Evolutionary conservation across 768 basidiomycete species (phyloP).

Genomic region (Pleurotus ostreatus): DNA sequence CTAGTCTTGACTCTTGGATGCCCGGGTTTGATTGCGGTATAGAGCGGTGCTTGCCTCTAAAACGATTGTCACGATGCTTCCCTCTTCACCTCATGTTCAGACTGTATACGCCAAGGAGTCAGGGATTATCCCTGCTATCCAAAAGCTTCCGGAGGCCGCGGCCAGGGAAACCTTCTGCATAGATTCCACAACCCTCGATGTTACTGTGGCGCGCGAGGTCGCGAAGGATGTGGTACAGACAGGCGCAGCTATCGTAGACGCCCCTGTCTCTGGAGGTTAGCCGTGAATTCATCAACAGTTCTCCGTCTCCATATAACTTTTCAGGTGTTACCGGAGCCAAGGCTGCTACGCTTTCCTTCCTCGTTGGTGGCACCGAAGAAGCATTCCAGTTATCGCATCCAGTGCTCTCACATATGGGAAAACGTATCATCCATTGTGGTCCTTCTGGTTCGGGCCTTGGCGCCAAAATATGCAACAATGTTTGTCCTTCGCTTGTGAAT

Average conservation of each 20-base stretch:
- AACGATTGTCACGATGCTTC: slow-evolving; percentile 86
- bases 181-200: slow-evolving; percentile 90
- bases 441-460: slow-evolving; percentile 76
- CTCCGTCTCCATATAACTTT: slow-evolving; percentile 3
- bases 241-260: slow-evolving; percentile 82
- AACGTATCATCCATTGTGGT: slow-evolving; percentile 80
- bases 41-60: slow-evolving; percentile 64
- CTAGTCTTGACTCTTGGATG: slow-evolving; percentile 8
- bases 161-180: slow-evolving; percentile 59
- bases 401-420: slow-evolving; percentile 71
- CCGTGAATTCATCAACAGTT: slow-evolving; percentile 8
- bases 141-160: slow-evolving; percentile 35
- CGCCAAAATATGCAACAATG: slow-evolving; percentile 91
- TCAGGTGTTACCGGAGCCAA: slow-evolving; percentile 82
- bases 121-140: slow-evolving; percentile 66
- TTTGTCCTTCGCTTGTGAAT: slow-evolving; percentile 25
- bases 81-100: slow-evolving; percentile 85
- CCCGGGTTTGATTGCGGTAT: slow-evolving; percentile 11
- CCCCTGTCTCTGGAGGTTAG: slow-evolving; percentile 90
- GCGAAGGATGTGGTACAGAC: slow-evolving; percentile 45
- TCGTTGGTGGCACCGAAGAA: slow-evolving; percentile 73
- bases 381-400: slow-evolving; percentile 57
- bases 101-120: slow-evolving; percentile 56
- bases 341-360: slow-evolving; percentile 85
- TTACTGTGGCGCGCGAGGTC: slow-evolving; percentile 65